Conservation (phyloP, 768 basidiomycete species). For the Kwoniella pini region DNA sequence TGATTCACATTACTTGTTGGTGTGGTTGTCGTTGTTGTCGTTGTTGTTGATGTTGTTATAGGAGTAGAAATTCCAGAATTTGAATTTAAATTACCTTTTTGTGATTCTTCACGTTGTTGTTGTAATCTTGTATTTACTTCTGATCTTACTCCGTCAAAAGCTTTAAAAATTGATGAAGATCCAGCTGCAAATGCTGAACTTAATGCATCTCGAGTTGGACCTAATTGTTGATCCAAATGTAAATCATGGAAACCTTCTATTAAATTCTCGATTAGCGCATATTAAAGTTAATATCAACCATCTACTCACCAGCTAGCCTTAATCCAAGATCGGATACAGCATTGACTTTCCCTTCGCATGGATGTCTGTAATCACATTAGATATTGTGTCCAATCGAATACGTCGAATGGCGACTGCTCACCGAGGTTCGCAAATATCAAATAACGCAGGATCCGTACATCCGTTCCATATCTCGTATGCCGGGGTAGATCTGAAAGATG, state of each 20-base stretch:
- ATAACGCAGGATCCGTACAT: conserved; percentile 85
- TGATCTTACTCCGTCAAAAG: conserved; percentile 77
- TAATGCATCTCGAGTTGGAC: conserved; percentile 86
- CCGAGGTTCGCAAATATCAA: conserved; percentile 94
- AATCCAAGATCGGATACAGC: conserved; percentile 89
- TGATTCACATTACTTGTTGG: background rate
- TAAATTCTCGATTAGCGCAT: background rate
- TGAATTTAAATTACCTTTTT: background rate
- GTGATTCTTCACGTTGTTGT: conserved; percentile 33
- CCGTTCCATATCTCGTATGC: conserved; percentile 89
- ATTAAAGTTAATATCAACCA: no score
- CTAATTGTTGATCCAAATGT: conserved; percentile 88
- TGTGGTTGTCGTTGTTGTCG: background rate
- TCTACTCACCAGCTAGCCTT: conserved; percentile 65
- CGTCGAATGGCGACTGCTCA: conserved; percentile 50
- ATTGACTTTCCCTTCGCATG: conserved; percentile 86
- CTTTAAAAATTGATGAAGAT: conserved; percentile 74
- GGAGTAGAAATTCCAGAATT: no score
- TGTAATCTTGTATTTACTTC: conserved; percentile 56
- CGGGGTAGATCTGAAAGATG: conserved; percentile 81
- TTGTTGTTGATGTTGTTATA: background rate
- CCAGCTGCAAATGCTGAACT: conserved; percentile 76
- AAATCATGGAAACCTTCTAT: conserved; percentile 88
- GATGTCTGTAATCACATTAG: conserved; percentile 64
- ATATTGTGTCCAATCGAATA: no score